Evolutionary conservation across 148 eudicot genomes (phyloP), one percentile per base, ranked within the genome.

Genomic region (Fallopia convolvulus): DNA sequence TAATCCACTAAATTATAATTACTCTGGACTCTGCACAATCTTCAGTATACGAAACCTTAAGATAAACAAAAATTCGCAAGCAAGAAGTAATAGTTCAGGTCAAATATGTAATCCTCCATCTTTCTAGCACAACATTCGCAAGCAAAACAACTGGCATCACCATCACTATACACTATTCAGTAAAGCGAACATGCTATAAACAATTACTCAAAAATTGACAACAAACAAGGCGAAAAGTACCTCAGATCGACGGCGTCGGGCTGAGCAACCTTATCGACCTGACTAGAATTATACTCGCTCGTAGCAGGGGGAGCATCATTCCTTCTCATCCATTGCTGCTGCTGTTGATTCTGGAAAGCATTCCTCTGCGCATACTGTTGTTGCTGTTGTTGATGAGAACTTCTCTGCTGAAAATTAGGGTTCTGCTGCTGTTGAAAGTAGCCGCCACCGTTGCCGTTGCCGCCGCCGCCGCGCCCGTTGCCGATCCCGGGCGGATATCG

Each of bases 401-500:
- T 86, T 21, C 89, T 56, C 18, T 40, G 82, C 3, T 88, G 89
- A 58, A 70, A 87, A 80, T 85, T 86, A 84, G 92, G 92, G 86
- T 85, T 87, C 56, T 79, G 81, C 52, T 79, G 75, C 70, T 78
- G 82, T 41, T 79, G 75, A 55, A 46, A 47, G 61, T 83, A 78
- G 15, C 84, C 84, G 13, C 89, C 83, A 2, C 86, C 85, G 60
- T 6, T 84, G 84, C 68, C 63, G 63, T 8, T 44, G 32, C 88
- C 92, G 60, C 39, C 60, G 60, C 90, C 83, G 76, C 86, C 88
- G 3, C 90, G 81, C 4, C 88, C 87, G 41, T 84, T 83, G 40
- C 88, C 92, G 60, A 92, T 89, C 72, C 95, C 97, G 21, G 97
- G 94, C 46, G 94, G 92, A 80, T 89, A 90, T 41, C 97, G 50